These are phyloP conservation scores for Entomophthora muscae DNA, from an alignment of 371 early-diverging fungal species.

Conservation along the genomic window DNA sequence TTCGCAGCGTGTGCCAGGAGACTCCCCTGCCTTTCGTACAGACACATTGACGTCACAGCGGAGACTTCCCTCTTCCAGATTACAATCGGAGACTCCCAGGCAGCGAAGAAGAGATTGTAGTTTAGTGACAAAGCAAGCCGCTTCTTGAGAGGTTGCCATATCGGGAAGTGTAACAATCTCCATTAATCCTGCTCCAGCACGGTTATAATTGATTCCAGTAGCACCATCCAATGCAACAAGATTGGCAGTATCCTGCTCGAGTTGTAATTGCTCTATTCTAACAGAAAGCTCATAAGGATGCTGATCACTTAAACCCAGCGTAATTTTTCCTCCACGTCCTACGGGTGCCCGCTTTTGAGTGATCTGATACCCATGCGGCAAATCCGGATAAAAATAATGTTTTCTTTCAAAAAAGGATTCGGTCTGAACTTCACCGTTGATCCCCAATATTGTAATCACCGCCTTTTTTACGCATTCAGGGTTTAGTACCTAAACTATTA, in stretches of 20 bases:
- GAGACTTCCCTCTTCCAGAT: slow-evolving; percentile 79
- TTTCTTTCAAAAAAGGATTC: slow-evolving; percentile 73
- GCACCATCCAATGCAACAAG: slow-evolving; percentile 44
- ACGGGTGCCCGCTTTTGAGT: slow-evolving; percentile 73
- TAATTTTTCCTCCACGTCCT: slow-evolving; percentile 36
- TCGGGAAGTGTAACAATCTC: slow-evolving; percentile 86
- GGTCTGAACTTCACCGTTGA: slow-evolving; percentile 41
- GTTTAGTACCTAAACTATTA: slow-evolving; percentile 36
- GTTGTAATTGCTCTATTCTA: slow-evolving; percentile 63
- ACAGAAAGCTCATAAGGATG: slow-evolving; percentile 24
- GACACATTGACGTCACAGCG: slow-evolving; percentile 89
- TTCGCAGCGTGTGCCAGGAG: slow-evolving; percentile 58
- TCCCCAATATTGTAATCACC: slow-evolving; percentile 48
- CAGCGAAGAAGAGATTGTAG: slow-evolving; percentile 52
- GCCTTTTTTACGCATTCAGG: slow-evolving; percentile 48
- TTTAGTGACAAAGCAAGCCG: slow-evolving; percentile 54
- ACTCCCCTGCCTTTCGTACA: slow-evolving; percentile 29
- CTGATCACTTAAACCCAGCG: slow-evolving; percentile 31
- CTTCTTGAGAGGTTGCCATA: slow-evolving; percentile 47
- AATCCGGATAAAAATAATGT: slow-evolving; percentile 86
- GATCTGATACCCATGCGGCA: slow-evolving; percentile 85
- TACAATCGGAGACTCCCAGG: slow-evolving; percentile 51
- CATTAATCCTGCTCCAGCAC: slow-evolving; percentile 71
- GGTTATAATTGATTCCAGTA: slow-evolving; percentile 63
- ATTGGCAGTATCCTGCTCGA: slow-evolving; percentile 86